A percentile compares a stretch with the other conserved stretches of the same genome.
These are phyloP conservation scores for Zostera marina DNA, from an alignment of 116 monocot species.

Conservation along the genomic window DNA sequence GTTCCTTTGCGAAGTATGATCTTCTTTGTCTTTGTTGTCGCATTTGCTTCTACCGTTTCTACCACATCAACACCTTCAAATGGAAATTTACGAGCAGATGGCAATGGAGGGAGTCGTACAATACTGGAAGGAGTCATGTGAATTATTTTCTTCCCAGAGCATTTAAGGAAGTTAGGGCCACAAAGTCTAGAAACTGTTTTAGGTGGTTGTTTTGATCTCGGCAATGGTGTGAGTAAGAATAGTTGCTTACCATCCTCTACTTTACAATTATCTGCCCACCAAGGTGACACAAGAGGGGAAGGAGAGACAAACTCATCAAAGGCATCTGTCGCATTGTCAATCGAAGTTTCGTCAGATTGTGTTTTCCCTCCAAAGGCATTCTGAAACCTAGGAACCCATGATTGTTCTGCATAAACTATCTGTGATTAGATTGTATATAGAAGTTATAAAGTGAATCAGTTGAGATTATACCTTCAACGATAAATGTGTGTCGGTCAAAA, in stretches of 20 bases:
- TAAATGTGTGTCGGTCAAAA: conserved; percentile 40
- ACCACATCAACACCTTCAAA: neutral
- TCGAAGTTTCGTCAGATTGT: conserved; percentile 6
- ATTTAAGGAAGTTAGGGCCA: conserved; percentile 21
- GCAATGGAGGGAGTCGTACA: conserved; percentile 5
- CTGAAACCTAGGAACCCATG: conserved; percentile 44
- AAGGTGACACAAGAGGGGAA: conserved; percentile 81
- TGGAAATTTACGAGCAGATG: neutral
- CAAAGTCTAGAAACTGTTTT: conserved; percentile 8
- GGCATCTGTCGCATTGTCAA: too few species aligned
- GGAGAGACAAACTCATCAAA: conserved; percentile 69
- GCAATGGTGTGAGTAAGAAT: conserved; percentile 72
- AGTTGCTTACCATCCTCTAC: conserved; percentile 47
- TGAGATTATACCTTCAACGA: conserved; percentile 55
- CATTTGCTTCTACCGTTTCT: conserved; percentile 4
- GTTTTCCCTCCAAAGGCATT: conserved; percentile 13
- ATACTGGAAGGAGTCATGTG: conserved; percentile 3
- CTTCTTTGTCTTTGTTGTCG: conserved; percentile 7
- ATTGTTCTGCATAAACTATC: conserved; percentile 16
- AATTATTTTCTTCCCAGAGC: conserved; percentile 1
- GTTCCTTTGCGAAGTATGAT: neutral
- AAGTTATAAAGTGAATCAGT: neutral
- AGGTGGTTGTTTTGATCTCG: conserved; percentile 31
- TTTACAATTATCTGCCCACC: conserved; percentile 34
- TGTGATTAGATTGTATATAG: neutral